Evolutionary conservation across 768 basidiomycete genomes (phyloP), one percentile per base, ranked within the genome.

Genomic region (Leucocoprinus sp.): DNA sequence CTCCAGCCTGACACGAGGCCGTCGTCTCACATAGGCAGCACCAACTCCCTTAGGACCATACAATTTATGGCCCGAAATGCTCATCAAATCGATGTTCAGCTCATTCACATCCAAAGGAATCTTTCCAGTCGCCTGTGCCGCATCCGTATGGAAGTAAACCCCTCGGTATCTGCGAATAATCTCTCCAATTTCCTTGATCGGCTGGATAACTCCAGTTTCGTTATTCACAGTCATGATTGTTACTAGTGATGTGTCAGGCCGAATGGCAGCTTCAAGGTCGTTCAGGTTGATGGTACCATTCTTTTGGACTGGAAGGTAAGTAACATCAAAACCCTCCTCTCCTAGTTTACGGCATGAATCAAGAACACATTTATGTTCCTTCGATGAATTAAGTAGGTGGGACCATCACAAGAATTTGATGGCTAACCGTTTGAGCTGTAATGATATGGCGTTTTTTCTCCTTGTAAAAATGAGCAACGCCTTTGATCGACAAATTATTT

Each of bases 221-320:
- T 99, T 99, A 70, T 99, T 99, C 49, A 99, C 96, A 14, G 88
- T 78, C 96, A 99, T 99, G 60, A 99, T 83, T 9, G 93, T 95
- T 36, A 99, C 82, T n/a, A 98, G 68, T 1, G 87, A 88, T 9
- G 91, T 93, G 50, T 93, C 91, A 7, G 93, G 92, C 24, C 91
- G 82, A 48, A 99, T 92, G 28, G 93, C 85, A 1, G 74, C 77
- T 57, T 92, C 88, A 24, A 99, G 78, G 7, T 78, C 80, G 14
- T 80, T 69, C 42, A 99, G 68, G 23, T 79, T 76, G 50, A 99
- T 67, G 38, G 96, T 58, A 11, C 96, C 96, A 60, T 92, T 90
- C 19, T 72, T 61, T 55, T 89, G 76, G 18, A 98, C 96, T 2
- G 95, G 93, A n/a, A 99, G 74, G 65, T 98, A 99, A 9, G 96